phyloP scores from a whole-genome alignment of 192 early-diverging fungal species.

The Coemansia sp. region DNA sequence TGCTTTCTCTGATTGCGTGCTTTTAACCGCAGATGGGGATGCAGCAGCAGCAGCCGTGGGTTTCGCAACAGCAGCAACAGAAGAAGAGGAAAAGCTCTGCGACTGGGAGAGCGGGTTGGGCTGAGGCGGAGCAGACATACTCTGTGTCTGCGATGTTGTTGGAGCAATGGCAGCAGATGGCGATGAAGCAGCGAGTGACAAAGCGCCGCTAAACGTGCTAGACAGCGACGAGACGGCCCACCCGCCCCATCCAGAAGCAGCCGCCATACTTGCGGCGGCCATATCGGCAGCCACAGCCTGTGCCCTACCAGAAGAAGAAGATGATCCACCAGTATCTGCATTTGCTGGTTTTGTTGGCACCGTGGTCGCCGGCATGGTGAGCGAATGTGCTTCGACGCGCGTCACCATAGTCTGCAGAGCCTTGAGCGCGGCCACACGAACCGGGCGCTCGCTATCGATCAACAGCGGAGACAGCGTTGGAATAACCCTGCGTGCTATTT shows the following conservation, averaged over 20 bases:
- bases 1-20: neutral
- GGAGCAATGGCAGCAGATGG: neutral
- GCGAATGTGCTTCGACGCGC: constrained; percentile 65
- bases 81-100: neutral
- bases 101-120: neutral
- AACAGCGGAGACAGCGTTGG: constrained; percentile 62
- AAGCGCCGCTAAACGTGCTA: constrained; percentile 44
- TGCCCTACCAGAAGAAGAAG: constrained; percentile 11
- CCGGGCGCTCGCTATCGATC: constrained; percentile 56
- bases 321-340: constrained; percentile 18
- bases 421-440: constrained; percentile 82
- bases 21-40: neutral
- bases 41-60: neutral
- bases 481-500: constrained; percentile 72
- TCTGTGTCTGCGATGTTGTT: constrained; percentile 1
- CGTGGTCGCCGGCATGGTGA: constrained; percentile 68
- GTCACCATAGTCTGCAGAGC: constrained; percentile 68
- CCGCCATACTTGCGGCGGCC: constrained; percentile 48
- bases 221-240: constrained; percentile 87
- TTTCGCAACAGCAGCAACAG: neutral
- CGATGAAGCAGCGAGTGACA: constrained; percentile 39
- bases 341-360: constrained; percentile 33
- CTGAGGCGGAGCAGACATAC: neutral
- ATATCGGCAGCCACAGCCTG: constrained; percentile 37
- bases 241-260: constrained; percentile 71